These are phyloP conservation scores for Ceriops tagal DNA, from an alignment of 345 rosid species.

Conservation along the genomic window DNA sequence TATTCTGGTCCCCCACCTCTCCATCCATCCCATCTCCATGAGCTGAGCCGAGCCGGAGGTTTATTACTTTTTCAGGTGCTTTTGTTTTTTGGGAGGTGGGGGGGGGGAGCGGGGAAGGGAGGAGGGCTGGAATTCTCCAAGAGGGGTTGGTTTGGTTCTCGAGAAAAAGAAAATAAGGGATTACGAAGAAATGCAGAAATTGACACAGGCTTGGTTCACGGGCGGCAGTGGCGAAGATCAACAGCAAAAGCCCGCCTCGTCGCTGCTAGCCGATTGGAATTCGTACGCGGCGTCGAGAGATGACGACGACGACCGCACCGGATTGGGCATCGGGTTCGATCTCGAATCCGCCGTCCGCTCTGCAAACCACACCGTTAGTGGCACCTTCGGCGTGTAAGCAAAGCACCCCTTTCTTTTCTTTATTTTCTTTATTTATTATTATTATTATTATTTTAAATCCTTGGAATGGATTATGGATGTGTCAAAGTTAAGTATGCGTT, in stretches of 20 bases:
- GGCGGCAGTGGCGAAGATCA: conserved; percentile 13
- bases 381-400: conserved; percentile 34
- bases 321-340: conserved; percentile 19
- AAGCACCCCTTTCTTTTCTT: background rate
- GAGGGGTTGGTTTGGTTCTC: background rate
- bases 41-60: no score
- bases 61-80: no score
- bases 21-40: no score
- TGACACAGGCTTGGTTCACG: conserved; percentile 24
- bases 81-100: no score
- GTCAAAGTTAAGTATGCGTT: background rate
- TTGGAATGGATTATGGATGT: background rate
- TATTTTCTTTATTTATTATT: no score
- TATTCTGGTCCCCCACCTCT: no score
- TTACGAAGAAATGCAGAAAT: conserved; percentile 12
- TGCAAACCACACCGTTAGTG: conserved; percentile 26
- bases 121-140: background rate
- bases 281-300: conserved; percentile 22
- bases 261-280: conserved; percentile 32
- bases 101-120: no score
- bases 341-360: conserved; percentile 32
- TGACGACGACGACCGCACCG: background rate
- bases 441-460: background rate
- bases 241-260: conserved; percentile 16
- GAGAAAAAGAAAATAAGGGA: background rate